Evolutionary conservation across 257 asterid genomes (phyloP).

Genomic region (Solanum tarijense): DNA sequence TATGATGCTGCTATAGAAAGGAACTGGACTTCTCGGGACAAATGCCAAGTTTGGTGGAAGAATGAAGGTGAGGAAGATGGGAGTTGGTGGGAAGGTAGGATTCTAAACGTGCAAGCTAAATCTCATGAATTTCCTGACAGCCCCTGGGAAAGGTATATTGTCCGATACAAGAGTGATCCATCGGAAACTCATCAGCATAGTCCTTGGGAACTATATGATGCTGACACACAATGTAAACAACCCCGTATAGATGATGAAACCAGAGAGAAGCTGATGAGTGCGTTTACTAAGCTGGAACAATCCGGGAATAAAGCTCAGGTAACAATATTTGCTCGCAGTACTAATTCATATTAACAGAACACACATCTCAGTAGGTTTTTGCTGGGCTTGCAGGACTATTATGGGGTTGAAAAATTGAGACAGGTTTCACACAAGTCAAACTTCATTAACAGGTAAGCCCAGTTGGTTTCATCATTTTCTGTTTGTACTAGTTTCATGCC

Average conservation of each 20-base stretch:
- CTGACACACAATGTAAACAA: constrained; percentile 47
- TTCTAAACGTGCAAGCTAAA: constrained; percentile 54
- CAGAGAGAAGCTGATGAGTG: constrained; percentile 40
- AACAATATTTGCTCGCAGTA: neutral
- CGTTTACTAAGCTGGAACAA: constrained; percentile 51
- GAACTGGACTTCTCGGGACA: constrained; percentile 79
- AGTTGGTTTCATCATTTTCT: neutral
- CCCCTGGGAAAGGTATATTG: constrained; percentile 90
- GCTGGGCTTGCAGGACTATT: constrained; percentile 59
- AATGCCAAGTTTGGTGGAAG: constrained; percentile 95
- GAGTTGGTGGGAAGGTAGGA: constrained; percentile 93
- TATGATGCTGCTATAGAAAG: constrained; percentile 66
- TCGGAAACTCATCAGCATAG: constrained; percentile 74
- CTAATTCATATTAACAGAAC: neutral
- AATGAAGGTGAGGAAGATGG: constrained; percentile 77
- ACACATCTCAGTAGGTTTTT: neutral
- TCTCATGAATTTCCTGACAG: constrained; percentile 76
- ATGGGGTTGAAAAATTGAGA: constrained; percentile 63
- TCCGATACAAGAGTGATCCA: constrained; percentile 75
- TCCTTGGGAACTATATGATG: constrained; percentile 93
- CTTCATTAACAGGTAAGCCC: constrained; percentile 54
- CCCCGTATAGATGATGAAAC: constrained; percentile 57
- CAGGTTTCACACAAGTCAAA: constrained; percentile 62
- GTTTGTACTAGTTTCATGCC: neutral
- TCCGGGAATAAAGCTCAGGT: constrained; percentile 64